A percentile compares a stretch with the other conserved stretches of the same genome.
These are phyloP conservation scores for Juglanconis sp. DNA, from an alignment of 2,329 filamentous ascomycete species.

Conservation along the genomic window DNA sequence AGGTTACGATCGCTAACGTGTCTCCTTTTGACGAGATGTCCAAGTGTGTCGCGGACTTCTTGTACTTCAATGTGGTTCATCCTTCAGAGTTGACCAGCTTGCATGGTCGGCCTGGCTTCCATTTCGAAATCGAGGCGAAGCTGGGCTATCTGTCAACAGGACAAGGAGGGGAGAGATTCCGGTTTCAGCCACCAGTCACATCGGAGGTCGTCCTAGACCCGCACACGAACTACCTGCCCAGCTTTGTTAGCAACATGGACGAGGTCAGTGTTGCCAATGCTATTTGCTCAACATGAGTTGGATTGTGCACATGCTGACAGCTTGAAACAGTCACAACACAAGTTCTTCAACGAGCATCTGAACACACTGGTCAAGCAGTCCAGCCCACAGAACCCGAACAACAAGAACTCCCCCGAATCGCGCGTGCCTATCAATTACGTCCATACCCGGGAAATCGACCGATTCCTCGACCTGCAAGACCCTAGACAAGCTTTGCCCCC, in stretches of 20 bases:
- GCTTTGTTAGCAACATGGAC: conserved; percentile 87
- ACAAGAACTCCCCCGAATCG: conserved; percentile 32
- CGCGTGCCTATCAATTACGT: conserved; percentile 72
- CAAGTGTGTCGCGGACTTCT: conserved; percentile 75
- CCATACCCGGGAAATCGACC: conserved; percentile 79
- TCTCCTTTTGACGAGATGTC: conserved; percentile 72
- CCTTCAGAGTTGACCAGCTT: conserved; percentile 65
- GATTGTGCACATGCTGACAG: background rate
- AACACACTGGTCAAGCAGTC: conserved; percentile 66
- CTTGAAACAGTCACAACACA: conserved; percentile 68
- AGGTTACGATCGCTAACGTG: conserved; percentile 65
- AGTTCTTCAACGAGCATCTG: conserved; percentile 77
- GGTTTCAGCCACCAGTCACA: conserved; percentile 48
- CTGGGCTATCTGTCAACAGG: conserved; percentile 75
- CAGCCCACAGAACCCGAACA: conserved; percentile 49
- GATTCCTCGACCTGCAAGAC: conserved; percentile 69
- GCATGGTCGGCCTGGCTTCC: conserved; percentile 50
- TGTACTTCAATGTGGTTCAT: conserved; percentile 68
- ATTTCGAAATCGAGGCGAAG: conserved; percentile 93
- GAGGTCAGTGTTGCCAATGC: conserved; percentile 54
- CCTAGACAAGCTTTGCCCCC: conserved; percentile 60
- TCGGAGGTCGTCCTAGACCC: conserved; percentile 64
- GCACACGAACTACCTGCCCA: conserved; percentile 39
- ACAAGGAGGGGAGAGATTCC: conserved; percentile 61
- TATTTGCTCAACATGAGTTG: background rate